Evolutionary conservation across 2,329 filamentous ascomycete genomes (phyloP).

Genomic region (Shiraia bambusicola): DNA sequence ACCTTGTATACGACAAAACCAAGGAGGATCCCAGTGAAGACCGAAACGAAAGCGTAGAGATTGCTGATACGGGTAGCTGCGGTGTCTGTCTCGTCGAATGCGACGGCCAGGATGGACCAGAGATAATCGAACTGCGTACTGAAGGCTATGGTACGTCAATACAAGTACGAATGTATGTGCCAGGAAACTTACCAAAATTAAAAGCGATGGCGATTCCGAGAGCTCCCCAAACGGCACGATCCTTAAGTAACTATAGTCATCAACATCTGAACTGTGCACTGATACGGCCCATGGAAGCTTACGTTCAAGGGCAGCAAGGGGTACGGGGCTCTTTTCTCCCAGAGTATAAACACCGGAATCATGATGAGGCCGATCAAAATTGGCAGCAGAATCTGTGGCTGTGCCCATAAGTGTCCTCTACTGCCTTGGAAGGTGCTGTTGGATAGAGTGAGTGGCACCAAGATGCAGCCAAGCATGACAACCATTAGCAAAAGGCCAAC

Average conservation of each 20-base stretch:
- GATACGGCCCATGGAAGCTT: constrained; percentile 8
- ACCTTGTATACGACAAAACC: constrained; percentile 59
- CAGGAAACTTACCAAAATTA: constrained; percentile 11
- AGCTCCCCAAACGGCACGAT: constrained; percentile 64
- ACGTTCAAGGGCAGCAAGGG: constrained; percentile 60
- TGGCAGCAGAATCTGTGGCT: constrained; percentile 54
- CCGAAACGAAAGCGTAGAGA: constrained; percentile 60
- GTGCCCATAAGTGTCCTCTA: constrained; percentile 49
- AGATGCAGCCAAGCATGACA: constrained; percentile 51
- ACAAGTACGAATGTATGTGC: too few species aligned
- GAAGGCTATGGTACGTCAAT: constrained; percentile 44
- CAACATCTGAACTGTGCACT: neutral
- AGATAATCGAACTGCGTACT: constrained; percentile 65
- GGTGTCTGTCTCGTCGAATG: constrained; percentile 60
- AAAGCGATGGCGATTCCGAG: constrained; percentile 55
- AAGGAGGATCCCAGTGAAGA: constrained; percentile 59
- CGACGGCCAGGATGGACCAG: constrained; percentile 62
- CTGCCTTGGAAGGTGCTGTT: neutral
- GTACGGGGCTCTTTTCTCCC: constrained; percentile 55
- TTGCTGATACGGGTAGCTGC: constrained; percentile 61
- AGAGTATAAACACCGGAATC: constrained; percentile 54
- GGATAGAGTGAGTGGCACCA: constrained; percentile 29
- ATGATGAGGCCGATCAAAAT: constrained; percentile 54
- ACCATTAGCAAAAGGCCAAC: constrained; percentile 52
- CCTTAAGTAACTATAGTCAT: constrained; percentile 53